Base-by-base conservation (phyloP, 176 grass and related monocot species). In the Cocos nucifera region DNA sequence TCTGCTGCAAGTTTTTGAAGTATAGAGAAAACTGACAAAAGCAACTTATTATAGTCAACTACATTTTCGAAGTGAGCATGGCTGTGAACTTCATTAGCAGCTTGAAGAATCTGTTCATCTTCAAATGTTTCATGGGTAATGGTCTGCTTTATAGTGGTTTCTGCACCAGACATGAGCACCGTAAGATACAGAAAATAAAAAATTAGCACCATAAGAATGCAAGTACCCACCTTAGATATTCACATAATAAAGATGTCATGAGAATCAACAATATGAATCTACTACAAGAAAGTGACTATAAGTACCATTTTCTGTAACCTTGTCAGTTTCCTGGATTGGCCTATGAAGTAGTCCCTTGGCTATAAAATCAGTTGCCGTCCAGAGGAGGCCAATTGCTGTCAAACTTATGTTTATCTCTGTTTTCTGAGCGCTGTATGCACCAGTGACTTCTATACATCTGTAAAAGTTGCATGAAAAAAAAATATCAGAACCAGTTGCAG, bases 371-470 rank as follows among this genome's bases (percentile, higher is more conserved):
- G 84, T 91, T 57, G 87, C 87, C 61, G 87, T 85, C 87, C 92
- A 97, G 19, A 97, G 82, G 79, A 96, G 87, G 50, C 92, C 83
- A 82, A 90, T 89, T 75, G 92, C 81, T 59, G 92, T 97, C 69
- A 97, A 76, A 85, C 92, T 97, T 85, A 97, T 97, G 74, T 91
- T 97, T 79, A 97, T 74, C 30, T 97, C 92, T 75, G 79, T 87
- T 78, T 88, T 97, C 56, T 97, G 87, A 64, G 81, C 73, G 70
- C 92, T 84, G 72, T 91, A 97, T 55, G 83, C 83, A 64, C 87
- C 92, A 59, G 87, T 90, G 62, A 97, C 87, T 75, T 85, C 75
- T 76, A 97, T 97, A 61, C 92, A 97, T 65, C 87, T 97, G 74
- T 48, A 87, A 25, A 73, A 63, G 72, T 81, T 71, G 69, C 62